phyloP scores from a whole-genome alignment of 1,284 basidiomycete genomes.

The Papiliotrema nemorosa region DNA sequence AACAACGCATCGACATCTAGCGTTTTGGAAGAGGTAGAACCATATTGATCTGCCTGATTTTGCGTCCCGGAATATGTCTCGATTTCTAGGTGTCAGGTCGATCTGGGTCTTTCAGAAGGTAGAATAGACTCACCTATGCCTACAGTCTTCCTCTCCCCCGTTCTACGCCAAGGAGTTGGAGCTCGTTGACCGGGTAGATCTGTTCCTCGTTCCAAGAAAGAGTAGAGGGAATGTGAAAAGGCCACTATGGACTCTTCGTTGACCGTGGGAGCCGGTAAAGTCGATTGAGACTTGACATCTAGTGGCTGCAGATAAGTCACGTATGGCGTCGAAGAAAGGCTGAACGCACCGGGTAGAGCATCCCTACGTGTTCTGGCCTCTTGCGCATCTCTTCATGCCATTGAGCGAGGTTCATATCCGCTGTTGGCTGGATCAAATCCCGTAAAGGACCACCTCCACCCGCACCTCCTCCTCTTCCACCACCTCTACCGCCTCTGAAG shows the following conservation, averaged over 20 bases:
- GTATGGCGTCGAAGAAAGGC: neutral
- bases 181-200: neutral
- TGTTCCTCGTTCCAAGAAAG: neutral
- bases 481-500: slow-evolving; percentile 20
- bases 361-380: slow-evolving; percentile 1
- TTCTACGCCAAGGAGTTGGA: slow-evolving; percentile 37
- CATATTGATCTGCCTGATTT: slow-evolving; percentile 6
- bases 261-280: neutral
- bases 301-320: neutral
- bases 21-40: neutral
- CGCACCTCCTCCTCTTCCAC: slow-evolving; percentile 7
- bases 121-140: slow-evolving; percentile 34
- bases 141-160: slow-evolving; percentile 35
- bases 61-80: slow-evolving; percentile 44
- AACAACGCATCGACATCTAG: slow-evolving; percentile 29
- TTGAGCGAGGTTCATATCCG: neutral
- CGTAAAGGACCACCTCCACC: slow-evolving; percentile 5
- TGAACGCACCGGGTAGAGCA: slow-evolving; percentile 6
- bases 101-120: neutral
- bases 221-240: neutral
- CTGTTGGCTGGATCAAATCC: neutral
- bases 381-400: slow-evolving; percentile 1
- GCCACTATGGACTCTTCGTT: neutral
- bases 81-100: slow-evolving; percentile 32
- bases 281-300: neutral